phyloP scores from a whole-genome alignment of 805 yeast species.

The Candida pseudoglaebosa region DNA sequence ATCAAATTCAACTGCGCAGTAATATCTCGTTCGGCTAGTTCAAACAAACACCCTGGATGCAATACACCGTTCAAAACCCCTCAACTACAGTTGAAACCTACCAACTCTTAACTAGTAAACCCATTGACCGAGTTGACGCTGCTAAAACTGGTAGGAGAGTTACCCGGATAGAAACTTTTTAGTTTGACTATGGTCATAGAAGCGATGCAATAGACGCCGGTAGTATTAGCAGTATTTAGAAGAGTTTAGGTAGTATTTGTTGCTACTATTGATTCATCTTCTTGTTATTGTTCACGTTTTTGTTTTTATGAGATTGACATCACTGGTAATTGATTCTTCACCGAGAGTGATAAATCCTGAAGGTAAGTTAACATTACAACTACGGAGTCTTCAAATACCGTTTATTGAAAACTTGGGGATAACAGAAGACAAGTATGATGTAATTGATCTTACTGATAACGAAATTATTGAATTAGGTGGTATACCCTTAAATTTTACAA shows the following conservation, averaged over 20 bases:
- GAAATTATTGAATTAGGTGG: slow-evolving; percentile 53
- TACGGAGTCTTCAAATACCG: slow-evolving; percentile 30
- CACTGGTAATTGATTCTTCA: slow-evolving; percentile 27
- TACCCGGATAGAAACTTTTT: neutral
- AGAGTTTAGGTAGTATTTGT: neutral
- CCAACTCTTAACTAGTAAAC: no score
- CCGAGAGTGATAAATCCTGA: slow-evolving; percentile 31
- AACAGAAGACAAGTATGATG: slow-evolving; percentile 36
- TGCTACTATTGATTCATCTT: neutral
- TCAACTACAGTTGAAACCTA: no score
- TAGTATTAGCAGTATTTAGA: no score
- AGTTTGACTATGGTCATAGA: neutral
- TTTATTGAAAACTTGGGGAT: slow-evolving; percentile 33
- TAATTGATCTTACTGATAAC: slow-evolving; percentile 74
- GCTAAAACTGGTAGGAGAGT: no score
- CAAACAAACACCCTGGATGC: no score
- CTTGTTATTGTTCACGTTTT: neutral
- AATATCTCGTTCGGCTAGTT: no score
- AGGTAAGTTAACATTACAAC: slow-evolving; percentile 30
- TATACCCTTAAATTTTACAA: slow-evolving; percentile 33
- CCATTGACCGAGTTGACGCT: no score
- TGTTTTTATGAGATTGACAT: slow-evolving; percentile 31
- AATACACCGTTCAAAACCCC: no score
- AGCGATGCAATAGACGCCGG: no score
- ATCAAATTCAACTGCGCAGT: no score